Evolutionary conservation across 441 rosid genomes (phyloP).

Genomic region (Jatropha multifida): DNA sequence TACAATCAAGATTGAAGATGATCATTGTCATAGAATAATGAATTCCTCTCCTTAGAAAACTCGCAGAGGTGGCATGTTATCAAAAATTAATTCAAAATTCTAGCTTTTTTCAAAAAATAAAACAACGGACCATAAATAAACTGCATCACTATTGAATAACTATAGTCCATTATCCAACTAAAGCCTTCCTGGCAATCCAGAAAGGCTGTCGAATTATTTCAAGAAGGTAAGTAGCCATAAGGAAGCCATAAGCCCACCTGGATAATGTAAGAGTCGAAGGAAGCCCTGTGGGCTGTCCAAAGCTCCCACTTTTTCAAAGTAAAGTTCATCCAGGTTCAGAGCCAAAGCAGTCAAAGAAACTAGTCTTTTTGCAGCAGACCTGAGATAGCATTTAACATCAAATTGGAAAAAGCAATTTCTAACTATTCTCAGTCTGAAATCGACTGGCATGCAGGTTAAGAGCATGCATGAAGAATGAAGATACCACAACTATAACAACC

Average conservation of each 20-base stretch:
- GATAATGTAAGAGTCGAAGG: slow-evolving; percentile 77
- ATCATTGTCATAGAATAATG: not conserved
- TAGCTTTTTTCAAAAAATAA: not conserved
- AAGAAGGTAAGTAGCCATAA: not conserved
- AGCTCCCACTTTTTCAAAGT: slow-evolving; percentile 68
- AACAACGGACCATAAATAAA: not conserved
- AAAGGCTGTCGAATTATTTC: not conserved
- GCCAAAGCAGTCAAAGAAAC: slow-evolving; percentile 69
- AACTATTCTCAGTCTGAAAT: not conserved
- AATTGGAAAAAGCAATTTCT: not conserved
- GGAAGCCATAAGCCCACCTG: slow-evolving; percentile 42
- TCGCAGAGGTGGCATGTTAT: slow-evolving; percentile 2
- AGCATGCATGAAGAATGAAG: not conserved
- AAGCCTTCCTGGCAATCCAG: not conserved
- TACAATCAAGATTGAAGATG: not conserved
- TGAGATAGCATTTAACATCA: slow-evolving; percentile 28
- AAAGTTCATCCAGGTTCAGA: slow-evolving; percentile 61
- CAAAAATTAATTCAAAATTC: not conserved
- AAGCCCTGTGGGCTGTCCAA: slow-evolving; percentile 41
- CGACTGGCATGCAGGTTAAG: not conserved
- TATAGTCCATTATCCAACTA: not conserved
- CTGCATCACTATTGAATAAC: not conserved
- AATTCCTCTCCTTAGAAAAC: not conserved
- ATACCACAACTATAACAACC: not conserved
- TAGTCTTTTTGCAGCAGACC: slow-evolving; percentile 54